These are phyloP conservation scores for Byssoonygena ceratinophila DNA, from an alignment of 2,329 filamentous ascomycete species.

Conservation along the genomic window DNA sequence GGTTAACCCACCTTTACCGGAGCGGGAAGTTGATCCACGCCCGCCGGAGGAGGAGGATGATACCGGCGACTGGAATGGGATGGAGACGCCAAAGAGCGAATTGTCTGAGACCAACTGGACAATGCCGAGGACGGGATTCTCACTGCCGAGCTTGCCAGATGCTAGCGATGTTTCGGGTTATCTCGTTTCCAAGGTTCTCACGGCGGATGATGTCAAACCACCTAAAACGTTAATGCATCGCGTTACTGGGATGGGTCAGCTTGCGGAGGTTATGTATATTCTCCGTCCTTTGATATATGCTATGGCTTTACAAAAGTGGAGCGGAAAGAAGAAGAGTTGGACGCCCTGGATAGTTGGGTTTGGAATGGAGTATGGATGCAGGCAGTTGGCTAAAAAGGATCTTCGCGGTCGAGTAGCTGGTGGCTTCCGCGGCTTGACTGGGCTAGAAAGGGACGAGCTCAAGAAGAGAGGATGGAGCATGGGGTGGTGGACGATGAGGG, in stretches of 20 bases:
- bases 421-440: constrained; percentile 64
- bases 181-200: constrained; percentile 79
- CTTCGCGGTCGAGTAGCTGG: constrained; percentile 54
- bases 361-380: constrained; percentile 72
- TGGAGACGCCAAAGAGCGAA: constrained; percentile 36
- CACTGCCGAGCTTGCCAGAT: constrained; percentile 70
- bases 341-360: constrained; percentile 82
- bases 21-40: constrained; percentile 66
- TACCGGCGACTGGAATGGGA: constrained; percentile 37
- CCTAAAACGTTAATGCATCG: constrained; percentile 76
- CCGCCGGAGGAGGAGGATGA: constrained; percentile 46
- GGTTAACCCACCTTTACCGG: constrained; percentile 72
- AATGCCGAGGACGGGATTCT: constrained; percentile 90
- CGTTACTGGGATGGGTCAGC: constrained; percentile 58
- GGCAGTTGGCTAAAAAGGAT: constrained; percentile 66
- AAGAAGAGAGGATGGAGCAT: constrained; percentile 78
- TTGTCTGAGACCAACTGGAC: constrained; percentile 52
- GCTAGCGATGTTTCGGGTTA: constrained; percentile 75
- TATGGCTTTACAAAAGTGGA: constrained; percentile 63
- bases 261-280: constrained; percentile 87
- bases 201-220: constrained; percentile 92
- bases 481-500: constrained; percentile 92
- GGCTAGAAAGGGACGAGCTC: constrained; percentile 82
- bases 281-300: constrained; percentile 81
- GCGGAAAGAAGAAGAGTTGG: constrained; percentile 68